Evolutionary conservation across 2,329 filamentous ascomycete species (phyloP), one percentile per base, ranked within the genome.

Genomic region (Aspergillus ochraceus): DNA sequence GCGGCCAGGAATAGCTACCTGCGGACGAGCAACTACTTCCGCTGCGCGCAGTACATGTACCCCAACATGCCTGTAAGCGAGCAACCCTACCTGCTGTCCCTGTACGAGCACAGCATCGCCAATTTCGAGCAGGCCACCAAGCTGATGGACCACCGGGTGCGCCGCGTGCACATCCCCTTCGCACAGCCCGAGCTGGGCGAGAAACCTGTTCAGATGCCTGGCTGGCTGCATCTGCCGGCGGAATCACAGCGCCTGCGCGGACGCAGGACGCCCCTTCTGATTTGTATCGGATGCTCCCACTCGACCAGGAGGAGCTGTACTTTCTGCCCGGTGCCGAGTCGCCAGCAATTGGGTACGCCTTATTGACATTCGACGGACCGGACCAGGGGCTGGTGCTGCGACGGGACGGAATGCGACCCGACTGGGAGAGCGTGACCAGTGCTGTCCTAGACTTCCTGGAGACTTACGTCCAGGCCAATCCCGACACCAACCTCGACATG

Each of bases 341-440:
- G 0, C 66, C 63, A 0, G 61, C 63, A 0, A 55, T 70, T 0
- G 80, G 80, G 0, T 83, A 82, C 55, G 80, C 79, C 0, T 72
- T 77, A 0, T 54, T 82, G 4, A 79, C 72, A 0, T 80, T 81
- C 39, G 79, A 83, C 1, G 80, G 79, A 0, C 80, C 80, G 0
- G 80, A 79, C 0, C 80, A 83, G 58, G 79, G 80, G 0, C 64
- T 79, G 4, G 60, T 72, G 3, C 68, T 80, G 0, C 67, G 68
- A 1, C 61, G 64, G 0, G 56, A 75, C 24, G 61, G 66, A 32
- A 39, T 75, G 4, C 55, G 76, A 0, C 74, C 74, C 0, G 77
- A 80, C 61, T 80, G 72, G 68, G 79, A 80, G 47, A 52, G 61
- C 0, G 77, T 80, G 2, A 63, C 63, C 1, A 52, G 56, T 11